Evolutionary conservation across 208 protist genomes (phyloP).

Genomic region (Crithidia brevicula): DNA sequence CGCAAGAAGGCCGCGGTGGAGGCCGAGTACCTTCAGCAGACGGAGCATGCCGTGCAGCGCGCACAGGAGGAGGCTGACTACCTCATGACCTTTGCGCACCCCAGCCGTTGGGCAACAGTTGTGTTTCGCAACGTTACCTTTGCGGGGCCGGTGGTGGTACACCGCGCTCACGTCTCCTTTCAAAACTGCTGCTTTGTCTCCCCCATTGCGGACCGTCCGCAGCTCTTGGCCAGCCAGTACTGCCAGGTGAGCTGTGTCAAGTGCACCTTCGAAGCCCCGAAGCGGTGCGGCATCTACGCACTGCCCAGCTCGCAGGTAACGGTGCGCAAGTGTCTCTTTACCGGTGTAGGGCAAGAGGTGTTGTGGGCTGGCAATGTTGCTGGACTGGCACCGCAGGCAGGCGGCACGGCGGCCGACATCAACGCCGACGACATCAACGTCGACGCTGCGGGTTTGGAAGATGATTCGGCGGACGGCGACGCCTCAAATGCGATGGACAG

Average conservation of each 20-base stretch:
- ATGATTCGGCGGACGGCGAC: background rate
- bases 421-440: constrained; percentile 6
- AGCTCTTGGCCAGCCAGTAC: constrained; percentile 83
- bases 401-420: background rate
- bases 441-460: background rate
- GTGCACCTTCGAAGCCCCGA: constrained; percentile 78
- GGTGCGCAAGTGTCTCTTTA: constrained; percentile 78
- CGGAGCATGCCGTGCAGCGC: constrained; percentile 58
- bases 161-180: constrained; percentile 80
- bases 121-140: constrained; percentile 79
- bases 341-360: constrained; percentile 37
- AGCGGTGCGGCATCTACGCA: constrained; percentile 65
- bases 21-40: constrained; percentile 60
- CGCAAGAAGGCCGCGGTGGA: constrained; percentile 59
- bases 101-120: constrained; percentile 73
- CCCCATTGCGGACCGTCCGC: constrained; percentile 30
- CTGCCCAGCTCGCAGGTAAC: constrained; percentile 59
- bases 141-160: constrained; percentile 65
- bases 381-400: constrained; percentile 9
- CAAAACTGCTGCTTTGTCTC: constrained; percentile 74
- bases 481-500: background rate
- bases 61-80: constrained; percentile 74
- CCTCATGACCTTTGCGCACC: constrained; percentile 87
- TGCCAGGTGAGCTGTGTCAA: constrained; percentile 68
- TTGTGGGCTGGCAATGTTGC: constrained; percentile 8